A percentile compares a stretch with the other conserved stretches of the same genome.
Evolutionary conservation across 352 stramenopile genomes (phyloP).

Genomic region (Phytophthora crassamura): DNA sequence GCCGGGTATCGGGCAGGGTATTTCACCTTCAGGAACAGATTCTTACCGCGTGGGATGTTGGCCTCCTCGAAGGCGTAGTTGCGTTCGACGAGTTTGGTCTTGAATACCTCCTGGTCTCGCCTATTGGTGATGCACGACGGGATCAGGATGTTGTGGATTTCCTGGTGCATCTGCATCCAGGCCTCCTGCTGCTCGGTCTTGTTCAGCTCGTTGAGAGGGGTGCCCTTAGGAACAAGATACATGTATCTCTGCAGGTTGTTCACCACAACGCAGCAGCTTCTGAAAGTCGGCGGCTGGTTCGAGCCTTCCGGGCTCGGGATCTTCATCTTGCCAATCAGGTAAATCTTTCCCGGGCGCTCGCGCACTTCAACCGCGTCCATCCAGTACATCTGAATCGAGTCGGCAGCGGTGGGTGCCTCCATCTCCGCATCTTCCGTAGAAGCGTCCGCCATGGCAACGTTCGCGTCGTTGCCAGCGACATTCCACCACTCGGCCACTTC

Average conservation of each 20-base stretch:
- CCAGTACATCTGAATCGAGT: constrained; percentile 96
- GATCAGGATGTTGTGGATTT: constrained; percentile 93
- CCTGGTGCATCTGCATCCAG: constrained; percentile 89
- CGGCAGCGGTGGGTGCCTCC: constrained; percentile 45
- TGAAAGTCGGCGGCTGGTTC: constrained; percentile 68
- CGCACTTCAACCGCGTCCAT: constrained; percentile 97
- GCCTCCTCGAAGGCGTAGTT: constrained; percentile 98
- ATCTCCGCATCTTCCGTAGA: constrained; percentile 35
- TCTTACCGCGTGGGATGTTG: constrained; percentile 94
- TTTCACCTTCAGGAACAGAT: constrained; percentile 98
- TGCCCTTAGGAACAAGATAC: constrained; percentile 89
- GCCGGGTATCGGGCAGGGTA: constrained; percentile 95
- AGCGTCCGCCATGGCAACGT: constrained; percentile 27
- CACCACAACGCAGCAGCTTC: constrained; percentile 97
- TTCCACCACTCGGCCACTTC: constrained; percentile 90
- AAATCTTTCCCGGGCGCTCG: constrained; percentile 93
- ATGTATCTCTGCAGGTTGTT: constrained; percentile 96
- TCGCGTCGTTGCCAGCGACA: constrained; percentile 38
- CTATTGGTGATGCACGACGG: constrained; percentile 77
- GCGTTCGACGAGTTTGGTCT: constrained; percentile 95
- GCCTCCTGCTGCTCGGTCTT: constrained; percentile 88
- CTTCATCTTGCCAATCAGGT: constrained; percentile 98
- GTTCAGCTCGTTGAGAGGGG: constrained; percentile 87
- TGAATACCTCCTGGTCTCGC: constrained; percentile 88
- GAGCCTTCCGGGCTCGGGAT: constrained; percentile 35